Base-by-base conservation (phyloP, 257 asterid species). In the Mentha longifolia region DNA sequence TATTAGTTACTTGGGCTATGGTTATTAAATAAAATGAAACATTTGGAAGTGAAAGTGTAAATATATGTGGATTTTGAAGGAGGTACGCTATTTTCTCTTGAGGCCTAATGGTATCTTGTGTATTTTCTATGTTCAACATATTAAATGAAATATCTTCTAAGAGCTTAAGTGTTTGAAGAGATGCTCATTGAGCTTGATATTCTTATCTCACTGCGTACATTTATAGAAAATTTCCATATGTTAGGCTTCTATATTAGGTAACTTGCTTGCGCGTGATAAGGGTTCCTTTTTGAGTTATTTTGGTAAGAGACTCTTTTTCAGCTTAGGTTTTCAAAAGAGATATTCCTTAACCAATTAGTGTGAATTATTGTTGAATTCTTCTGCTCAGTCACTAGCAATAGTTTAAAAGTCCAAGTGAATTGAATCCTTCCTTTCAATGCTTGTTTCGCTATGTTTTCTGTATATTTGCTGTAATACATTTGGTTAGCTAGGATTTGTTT, bases 81-180 rank as follows among this genome's bases (percentile, higher is more conserved):
- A 57, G 17, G 57, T 41, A 19, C 37, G 43, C 10, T 33, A 5
- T 33, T 22, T 54, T 43, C 28, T 50, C 41, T 43, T 28, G 61
- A 43, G 19, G 39, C 17, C 31, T 65, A 76, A 60, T 31, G 51
- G 35, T 69, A 41, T 47, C 56, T 20, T 65, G 12, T 68, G 62
- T 43, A 58, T 71, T 49, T 70, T 46, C 37, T 4, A 33, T 46
- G 43, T 45, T 25, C 6, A 4, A 39, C 7, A 37, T 35, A 16
- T 16, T 37, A 35, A 64, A 63, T 64, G 57, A 45, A 43, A 30
- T 64, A 14, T 64, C 9, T 25, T 64, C n/a, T 14, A 45, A 13
- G 30, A 35, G 49, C 14, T 59, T 33, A 59, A 31, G 8, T 37
- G 33, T 33, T 13, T 14, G 12, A 33, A 31, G 65, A 59, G 52